Evolutionary conservation across 2,329 filamentous ascomycete species (phyloP), one percentile per base, ranked within the genome.

Genomic region (Celoporthe dispersa): DNA sequence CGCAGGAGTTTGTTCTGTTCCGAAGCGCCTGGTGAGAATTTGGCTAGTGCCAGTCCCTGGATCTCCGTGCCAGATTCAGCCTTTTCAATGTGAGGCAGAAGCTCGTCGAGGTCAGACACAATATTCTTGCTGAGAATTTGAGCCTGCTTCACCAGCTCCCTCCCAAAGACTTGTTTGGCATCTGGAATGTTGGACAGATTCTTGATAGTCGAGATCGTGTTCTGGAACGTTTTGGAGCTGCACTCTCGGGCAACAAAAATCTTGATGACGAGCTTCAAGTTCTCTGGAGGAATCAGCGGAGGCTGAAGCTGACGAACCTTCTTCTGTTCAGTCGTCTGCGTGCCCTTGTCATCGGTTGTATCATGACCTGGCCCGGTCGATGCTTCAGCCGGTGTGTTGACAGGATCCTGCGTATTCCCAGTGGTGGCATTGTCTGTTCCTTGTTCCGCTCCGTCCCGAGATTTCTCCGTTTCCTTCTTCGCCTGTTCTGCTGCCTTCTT

Each of bases 161-260:
- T 91, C n/a, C 96, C 96, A 79, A 99, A 98, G 14, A 94, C 87
- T 67, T 92, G 88, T 81, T 97, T 96, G 25, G 95, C 94, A 16
- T 92, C 94, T 22, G 95, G 94, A 71, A 99, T 96, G 53, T 93
- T 91, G 6, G 94, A 98, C 59, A 99, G 87, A 77, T 98, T 98
- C 83, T 97, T 98, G 84, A 99, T 97, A n/a, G 97, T 97, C 22
- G 95, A 96, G 67, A 99, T 88, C 0, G 96, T 98, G 80, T 98
- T 97, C 78, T 96, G 93, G 86, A 99, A 99, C 0, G 96, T 98
- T 84, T 97, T 98, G 73, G 93, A 94, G 77, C 94, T 97, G 82
- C 96, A 99, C 80, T 99, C 96, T 64, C 94, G 92, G 73, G 95
- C 95, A 59, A 97, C 94, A 74, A 99, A 92, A 69, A 99, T 97